Evolutionary conservation across 352 stramenopile genomes (phyloP), one percentile per base, ranked within the genome.

Genomic region (Phytophthora tubulina): DNA sequence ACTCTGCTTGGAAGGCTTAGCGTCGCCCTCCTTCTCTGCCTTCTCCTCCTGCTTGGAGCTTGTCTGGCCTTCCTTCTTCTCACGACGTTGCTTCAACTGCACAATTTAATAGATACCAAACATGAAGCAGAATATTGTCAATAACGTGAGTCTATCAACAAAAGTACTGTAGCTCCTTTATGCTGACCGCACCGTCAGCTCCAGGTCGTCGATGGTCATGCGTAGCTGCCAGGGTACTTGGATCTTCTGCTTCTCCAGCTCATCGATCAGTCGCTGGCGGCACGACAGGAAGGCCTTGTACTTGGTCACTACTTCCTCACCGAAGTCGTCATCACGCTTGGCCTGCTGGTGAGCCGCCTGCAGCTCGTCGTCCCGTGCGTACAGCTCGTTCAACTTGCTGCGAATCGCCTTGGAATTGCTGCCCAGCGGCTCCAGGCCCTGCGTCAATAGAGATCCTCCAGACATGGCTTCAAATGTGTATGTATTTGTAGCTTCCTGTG

Each of bases 171-270:
- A 46, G 21, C 15, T 46, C 41, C 13, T 27, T 27, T 7, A 46
- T 46, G 41, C 39, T 45, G 21, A 1, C 35, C 84, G 32, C 48
- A 96, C 88, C 76, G 88, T 94, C 41, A 93, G 77, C 55, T 96
- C 88, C 9, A 96, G 75, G 55, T 94, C 88, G 62, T 94, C 85
- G 62, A 94, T 91, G 52, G 86, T 89, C 82, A 91, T 81, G 31
- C 81, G 81, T 61, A 93, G 61, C 50, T 93, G 83, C 85, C 83
- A 93, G 4, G 85, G 83, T 27, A 93, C 83, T 33, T 63, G 51
- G 35, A 87, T 73, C 10, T 79, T 33, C 46, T 79, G 67, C 32
- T 65, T 67, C 56, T 91, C 61, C 31, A 93, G 63, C 69, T 80
- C 73, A 5, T 41, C 59, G 54, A 93, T 79, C n/a, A 91, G 56